Evolutionary conservation across 2,329 filamentous ascomycete genomes (phyloP).

Genomic region (Apiospora arundinis): DNA sequence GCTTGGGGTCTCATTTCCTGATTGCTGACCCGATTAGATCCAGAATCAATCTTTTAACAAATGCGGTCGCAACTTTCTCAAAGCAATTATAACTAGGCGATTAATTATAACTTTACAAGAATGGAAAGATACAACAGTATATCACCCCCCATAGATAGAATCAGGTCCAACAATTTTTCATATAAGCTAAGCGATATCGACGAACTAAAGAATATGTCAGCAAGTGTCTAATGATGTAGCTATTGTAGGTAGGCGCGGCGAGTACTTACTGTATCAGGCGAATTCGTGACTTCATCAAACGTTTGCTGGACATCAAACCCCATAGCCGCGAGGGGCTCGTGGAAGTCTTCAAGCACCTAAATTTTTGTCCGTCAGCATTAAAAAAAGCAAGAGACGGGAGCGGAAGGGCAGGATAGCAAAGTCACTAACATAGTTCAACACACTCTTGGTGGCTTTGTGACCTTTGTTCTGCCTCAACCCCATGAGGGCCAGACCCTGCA

Average conservation of each 20-base stretch:
- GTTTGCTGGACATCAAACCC: slow-evolving; percentile 41
- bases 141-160: not conserved
- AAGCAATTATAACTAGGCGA: too few relatives aligned
- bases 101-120: not conserved
- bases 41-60: not conserved
- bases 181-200: not conserved
- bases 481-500: slow-evolving; percentile 80
- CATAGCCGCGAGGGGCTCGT: slow-evolving; percentile 40
- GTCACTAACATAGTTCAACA: slow-evolving; percentile 79
- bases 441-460: slow-evolving; percentile 73
- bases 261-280: slow-evolving; percentile 41
- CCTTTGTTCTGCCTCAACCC: slow-evolving; percentile 83
- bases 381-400: not conserved
- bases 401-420: not conserved
- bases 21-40: not conserved
- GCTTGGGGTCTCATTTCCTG: not conserved
- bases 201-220: not conserved
- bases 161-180: not conserved
- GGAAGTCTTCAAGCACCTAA: slow-evolving; percentile 41
- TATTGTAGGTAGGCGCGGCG: not conserved
- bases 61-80: not conserved
- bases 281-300: slow-evolving; percentile 43
- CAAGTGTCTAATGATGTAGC: not conserved
- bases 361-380: slow-evolving; percentile 29
- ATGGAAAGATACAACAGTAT: not conserved